Evolutionary conservation across 306 rosid species (phyloP).

Genomic region (Benincasa hispida): DNA sequence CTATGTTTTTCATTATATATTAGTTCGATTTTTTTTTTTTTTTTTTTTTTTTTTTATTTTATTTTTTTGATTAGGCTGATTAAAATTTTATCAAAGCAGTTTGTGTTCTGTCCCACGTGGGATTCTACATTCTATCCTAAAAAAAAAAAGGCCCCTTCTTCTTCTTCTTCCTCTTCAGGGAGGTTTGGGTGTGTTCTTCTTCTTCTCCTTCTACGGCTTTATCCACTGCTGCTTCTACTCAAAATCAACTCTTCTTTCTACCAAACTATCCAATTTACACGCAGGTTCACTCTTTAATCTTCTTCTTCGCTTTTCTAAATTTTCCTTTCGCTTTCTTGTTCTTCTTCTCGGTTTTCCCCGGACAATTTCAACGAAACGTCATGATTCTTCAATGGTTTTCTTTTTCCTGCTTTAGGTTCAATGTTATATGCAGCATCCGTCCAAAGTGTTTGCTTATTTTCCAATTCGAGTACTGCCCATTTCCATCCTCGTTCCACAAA

Average conservation of each 20-base stretch:
- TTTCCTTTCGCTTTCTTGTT: background rate
- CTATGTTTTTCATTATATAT: no score
- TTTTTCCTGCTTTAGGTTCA: conserved; percentile 13
- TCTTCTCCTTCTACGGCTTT: background rate
- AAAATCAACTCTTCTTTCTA: background rate
- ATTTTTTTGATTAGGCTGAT: no score
- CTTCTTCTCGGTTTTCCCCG: background rate
- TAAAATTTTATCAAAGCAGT: no score
- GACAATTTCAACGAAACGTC: background rate
- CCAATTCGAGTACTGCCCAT: conserved; percentile 21
- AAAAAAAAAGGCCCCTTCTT: no score
- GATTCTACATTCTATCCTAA: background rate
- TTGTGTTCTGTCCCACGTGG: no score
- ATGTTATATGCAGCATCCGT: conserved; percentile 47
- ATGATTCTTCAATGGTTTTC: background rate
- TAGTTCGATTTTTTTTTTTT: no score
- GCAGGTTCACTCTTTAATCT: background rate
- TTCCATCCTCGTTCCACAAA: conserved; percentile 12
- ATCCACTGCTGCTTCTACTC: background rate
- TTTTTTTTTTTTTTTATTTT: no score
- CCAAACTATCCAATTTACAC: background rate
- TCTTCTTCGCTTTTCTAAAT: background rate
- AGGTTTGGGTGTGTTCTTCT: background rate
- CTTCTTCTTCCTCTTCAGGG: no score
- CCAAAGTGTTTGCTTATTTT: conserved; percentile 29